A percentile compares a stretch with the other conserved stretches of the same genome.
phyloP scores from a whole-genome alignment of 192 early-diverging fungal genomes.

The Helicostylum pulchrum region DNA sequence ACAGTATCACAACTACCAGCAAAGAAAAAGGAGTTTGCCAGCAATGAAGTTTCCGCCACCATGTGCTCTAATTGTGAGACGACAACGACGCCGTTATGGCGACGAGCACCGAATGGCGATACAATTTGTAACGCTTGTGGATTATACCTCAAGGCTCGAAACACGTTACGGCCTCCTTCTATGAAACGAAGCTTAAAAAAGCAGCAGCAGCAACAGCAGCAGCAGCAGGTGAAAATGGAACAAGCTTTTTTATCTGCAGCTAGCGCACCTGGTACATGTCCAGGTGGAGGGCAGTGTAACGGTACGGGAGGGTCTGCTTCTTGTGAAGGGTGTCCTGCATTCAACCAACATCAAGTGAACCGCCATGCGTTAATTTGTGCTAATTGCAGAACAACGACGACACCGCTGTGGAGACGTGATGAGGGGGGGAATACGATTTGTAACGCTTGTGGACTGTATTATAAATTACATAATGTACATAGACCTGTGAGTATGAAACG shows the following conservation, averaged over 20 bases:
- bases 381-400: constrained; percentile 76
- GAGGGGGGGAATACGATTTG: constrained; percentile 74
- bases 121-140: constrained; percentile 97
- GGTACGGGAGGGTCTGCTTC: constrained; percentile 68
- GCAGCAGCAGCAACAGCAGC: too few relatives aligned
- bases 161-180: constrained; percentile 46
- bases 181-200: constrained; percentile 17
- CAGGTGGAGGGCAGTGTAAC: constrained; percentile 75
- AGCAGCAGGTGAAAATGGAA: too few relatives aligned
- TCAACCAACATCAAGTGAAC: constrained; percentile 53
- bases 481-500: constrained; percentile 82
- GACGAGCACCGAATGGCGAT: constrained; percentile 80
- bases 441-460: constrained; percentile 89
- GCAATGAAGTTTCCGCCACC: constrained; percentile 42
- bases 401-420: constrained; percentile 78
- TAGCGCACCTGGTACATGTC: constrained; percentile 52
- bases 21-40: not conserved
- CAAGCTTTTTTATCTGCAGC: too few relatives aligned
- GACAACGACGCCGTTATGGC: constrained; percentile 90
- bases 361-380: constrained; percentile 58
- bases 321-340: constrained; percentile 74
- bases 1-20: not conserved
- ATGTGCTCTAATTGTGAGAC: constrained; percentile 87
- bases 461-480: constrained; percentile 75
- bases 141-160: constrained; percentile 51